These are phyloP conservation scores for Aristolochia fimbriata DNA, from an alignment of 164 flowering plant genomes.

Conservation along the genomic window DNA sequence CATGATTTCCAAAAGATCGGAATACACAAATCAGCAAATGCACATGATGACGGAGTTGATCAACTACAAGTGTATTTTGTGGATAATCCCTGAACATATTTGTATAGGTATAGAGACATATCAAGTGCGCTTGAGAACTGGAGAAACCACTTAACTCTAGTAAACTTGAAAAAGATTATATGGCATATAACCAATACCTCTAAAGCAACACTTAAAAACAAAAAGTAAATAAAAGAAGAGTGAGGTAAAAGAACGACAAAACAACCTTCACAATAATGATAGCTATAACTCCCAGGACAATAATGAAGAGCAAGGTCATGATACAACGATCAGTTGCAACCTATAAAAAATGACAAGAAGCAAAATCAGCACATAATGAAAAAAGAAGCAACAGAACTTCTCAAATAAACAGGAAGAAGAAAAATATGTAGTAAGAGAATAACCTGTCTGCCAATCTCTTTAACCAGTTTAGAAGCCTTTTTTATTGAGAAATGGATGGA, in stretches of 20 bases:
- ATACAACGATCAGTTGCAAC: conserved; percentile 92
- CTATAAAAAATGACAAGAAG: conserved; percentile 19
- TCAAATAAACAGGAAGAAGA: not conserved
- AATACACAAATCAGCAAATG: not conserved
- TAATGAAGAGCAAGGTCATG: conserved; percentile 68
- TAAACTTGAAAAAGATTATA: too few species aligned
- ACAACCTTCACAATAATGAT: conserved; percentile 80
- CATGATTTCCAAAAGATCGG: too few species aligned
- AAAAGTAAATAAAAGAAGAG: not conserved
- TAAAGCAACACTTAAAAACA: too few species aligned
- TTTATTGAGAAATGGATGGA: conserved; percentile 90
- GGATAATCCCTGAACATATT: too few species aligned
- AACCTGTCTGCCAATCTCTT: conserved; percentile 37
- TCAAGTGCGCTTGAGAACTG: too few species aligned
- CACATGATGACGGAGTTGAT: not conserved
- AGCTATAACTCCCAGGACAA: conserved; percentile 77
- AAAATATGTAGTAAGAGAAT: not conserved
- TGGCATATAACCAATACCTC: too few species aligned
- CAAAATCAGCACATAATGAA: not conserved
- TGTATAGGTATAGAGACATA: too few species aligned
- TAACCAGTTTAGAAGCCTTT: conserved; percentile 73
- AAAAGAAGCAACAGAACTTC: not conserved
- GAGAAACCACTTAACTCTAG: too few species aligned
- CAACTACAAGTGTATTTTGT: not conserved
- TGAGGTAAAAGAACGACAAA: not conserved